Base-by-base conservation (phyloP, 2,329 filamentous ascomycete species). In the Epicoccum sorghinum region DNA sequence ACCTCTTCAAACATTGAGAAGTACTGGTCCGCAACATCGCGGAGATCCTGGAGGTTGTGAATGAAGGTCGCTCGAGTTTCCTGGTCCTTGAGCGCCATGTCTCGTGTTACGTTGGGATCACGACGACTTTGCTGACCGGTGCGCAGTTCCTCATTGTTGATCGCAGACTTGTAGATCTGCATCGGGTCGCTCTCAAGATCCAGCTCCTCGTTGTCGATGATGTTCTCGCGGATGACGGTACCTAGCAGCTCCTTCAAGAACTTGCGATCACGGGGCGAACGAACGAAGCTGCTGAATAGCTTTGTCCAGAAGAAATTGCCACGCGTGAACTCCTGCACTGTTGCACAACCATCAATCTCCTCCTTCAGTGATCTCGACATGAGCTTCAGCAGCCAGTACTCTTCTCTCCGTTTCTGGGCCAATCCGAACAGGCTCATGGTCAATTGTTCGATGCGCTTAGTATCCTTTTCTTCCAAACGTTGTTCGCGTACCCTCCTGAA, bases 361-460 rank as follows among this genome's bases (percentile, higher is more conserved):
- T 98, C 93, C 56, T 87, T 87, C 47, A 93, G 88, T 2, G 93
- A 93, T 46, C 89, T 83, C 13, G 88, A 82, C 52, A 99, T 87
- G 22, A 98, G 82, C 77, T 96, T 97, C 57, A 99, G 80, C 4
- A 99, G 82, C 74, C 97, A 96, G 77, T 98, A 99, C 71, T 99
- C 95, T 74, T 99, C 95, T 71, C 95, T 84, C 59, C 93, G 86
- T 80, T 98, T 99, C 74, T 99, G 95, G 1, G 95, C 93, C 70
- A 98, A 96, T 22, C 95, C 96, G 68, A 98, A 99, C 30, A 98
- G 82, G 8, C 92, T 91, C 92, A 99, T 97, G 76, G 96, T 91
- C 57, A 99, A 80, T 58, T 95, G 89, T 74, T 97, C 93, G 49
- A 96, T 89, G 45, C 91, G 86, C 77, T 96, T 96, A 72, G 87